Evolutionary conservation across 768 basidiomycete species (phyloP), one percentile per base, ranked within the genome.

Genomic region (Russula earlei): DNA sequence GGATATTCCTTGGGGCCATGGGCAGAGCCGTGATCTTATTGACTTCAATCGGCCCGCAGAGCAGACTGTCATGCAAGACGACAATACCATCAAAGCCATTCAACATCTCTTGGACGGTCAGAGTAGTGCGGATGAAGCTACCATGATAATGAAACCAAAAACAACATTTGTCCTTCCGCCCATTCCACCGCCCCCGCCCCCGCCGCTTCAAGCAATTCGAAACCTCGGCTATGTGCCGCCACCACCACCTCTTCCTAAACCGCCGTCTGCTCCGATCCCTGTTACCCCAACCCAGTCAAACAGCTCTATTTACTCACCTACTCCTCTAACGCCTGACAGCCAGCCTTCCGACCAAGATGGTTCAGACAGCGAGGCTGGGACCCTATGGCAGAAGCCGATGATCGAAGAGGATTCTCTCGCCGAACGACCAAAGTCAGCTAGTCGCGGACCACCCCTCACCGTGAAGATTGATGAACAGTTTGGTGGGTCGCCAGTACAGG

Each of bases 341-440:
- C 60, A 60, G 17, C 52, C 53, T 36, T 46, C 60, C 24, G 62
- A 65, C 24, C 67, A 77, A 6, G 76, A 77, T 42, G 81, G 78
- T 19, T 78, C 76, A 9, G 81, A 81, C 49, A 75, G 74, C 25
- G 72, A 76, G 43, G 64, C 62, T 25, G 74, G 75, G n/a, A 77
- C 75, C 14, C 68, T 76, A 36, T 79, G 77, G 78, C 70, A 71
- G 47, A 73, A 66, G 52, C 68, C 69, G 24, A 75, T 76, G 40
- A 69, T 63, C 40, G 54, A 63, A 58, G 57, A 49, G 46, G 34
- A 48, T 43, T 22, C 51, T 27, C 15, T 50, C 42, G 29, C 58
- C 14, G 55, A 51, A 20, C 29, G 49, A 44, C 34, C 40, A 9
- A 49, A 58, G 27, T 54, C 54, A 7, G 24, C 46, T 20, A 20